These are phyloP conservation scores for Santalum album DNA, from an alignment of 164 flowering plant species.

Conservation along the genomic window DNA sequence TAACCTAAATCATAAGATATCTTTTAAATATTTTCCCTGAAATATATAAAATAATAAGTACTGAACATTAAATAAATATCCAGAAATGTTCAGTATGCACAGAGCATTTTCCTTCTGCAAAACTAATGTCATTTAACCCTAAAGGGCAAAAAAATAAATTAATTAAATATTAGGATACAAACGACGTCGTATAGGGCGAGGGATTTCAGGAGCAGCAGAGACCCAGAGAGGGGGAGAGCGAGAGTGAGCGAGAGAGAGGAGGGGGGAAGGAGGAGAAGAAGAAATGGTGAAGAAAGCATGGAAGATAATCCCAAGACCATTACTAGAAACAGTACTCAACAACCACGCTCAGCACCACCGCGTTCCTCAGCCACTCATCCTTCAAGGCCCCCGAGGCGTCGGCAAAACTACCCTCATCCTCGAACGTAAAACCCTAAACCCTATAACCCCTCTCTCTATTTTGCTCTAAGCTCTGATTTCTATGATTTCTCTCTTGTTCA, in stretches of 20 bases:
- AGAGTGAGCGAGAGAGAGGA: constrained; percentile 1
- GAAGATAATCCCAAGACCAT: constrained; percentile 73
- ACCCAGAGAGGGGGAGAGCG: too few relatives aligned
- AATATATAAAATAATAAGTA: too few relatives aligned
- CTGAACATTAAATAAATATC: too few relatives aligned
- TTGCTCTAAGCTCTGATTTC: neutral
- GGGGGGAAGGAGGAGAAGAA: neutral
- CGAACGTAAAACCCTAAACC: constrained; percentile 36
- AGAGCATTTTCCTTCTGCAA: too few relatives aligned
- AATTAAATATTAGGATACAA: too few relatives aligned
- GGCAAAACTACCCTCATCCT: constrained; percentile 92
- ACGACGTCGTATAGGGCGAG: too few relatives aligned
- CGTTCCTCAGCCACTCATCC: constrained; percentile 72
- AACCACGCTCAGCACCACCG: constrained; percentile 70
- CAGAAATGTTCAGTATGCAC: too few relatives aligned
- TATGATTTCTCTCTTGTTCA: constrained; percentile 11
- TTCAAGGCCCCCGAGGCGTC: constrained; percentile 57
- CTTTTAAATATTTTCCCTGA: too few relatives aligned
- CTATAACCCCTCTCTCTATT: neutral
- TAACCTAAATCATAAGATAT: too few relatives aligned
- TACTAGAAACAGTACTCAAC: constrained; percentile 72
- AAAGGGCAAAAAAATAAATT: too few relatives aligned
- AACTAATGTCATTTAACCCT: too few relatives aligned
- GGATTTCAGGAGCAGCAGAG: too few relatives aligned
- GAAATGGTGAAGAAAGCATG: constrained; percentile 59